Evolutionary conservation across 1,284 basidiomycete species (phyloP).

Genomic region (Bjerkandera adusta): DNA sequence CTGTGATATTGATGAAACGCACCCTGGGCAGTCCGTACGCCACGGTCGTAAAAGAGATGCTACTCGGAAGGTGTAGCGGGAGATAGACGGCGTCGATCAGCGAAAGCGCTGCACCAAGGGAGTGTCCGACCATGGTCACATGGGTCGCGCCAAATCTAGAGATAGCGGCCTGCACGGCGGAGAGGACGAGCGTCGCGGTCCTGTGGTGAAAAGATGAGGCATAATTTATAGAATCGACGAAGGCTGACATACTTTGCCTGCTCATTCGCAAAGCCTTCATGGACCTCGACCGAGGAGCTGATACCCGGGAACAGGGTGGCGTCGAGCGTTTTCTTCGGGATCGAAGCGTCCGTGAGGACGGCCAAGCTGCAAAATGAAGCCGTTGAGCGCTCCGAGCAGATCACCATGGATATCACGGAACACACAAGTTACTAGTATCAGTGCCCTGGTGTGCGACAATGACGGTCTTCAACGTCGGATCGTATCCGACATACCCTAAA

Average conservation of each 20-base stretch:
- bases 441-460: slow-evolving; percentile 57
- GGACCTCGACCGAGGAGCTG: slow-evolving; percentile 43
- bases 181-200: slow-evolving; percentile 33
- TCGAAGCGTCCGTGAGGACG: slow-evolving; percentile 32
- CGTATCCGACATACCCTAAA: slow-evolving; percentile 47
- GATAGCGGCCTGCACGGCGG: slow-evolving; percentile 35
- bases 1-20: no score
- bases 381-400: slow-evolving; percentile 5
- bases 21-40: slow-evolving; percentile 55
- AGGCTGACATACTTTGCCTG: slow-evolving; percentile 44
- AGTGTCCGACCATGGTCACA: slow-evolving; percentile 38
- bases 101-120: slow-evolving; percentile 45
- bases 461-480: slow-evolving; percentile 39
- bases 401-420: neutral
- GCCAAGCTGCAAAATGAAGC: slow-evolving; percentile 22
- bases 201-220: slow-evolving; percentile 16
- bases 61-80: slow-evolving; percentile 41
- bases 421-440: slow-evolving; percentile 43
- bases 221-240: neutral
- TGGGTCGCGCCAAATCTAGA: slow-evolving; percentile 25
- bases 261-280: slow-evolving; percentile 52
- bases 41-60: slow-evolving; percentile 37
- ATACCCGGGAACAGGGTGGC: slow-evolving; percentile 55
- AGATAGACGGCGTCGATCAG: slow-evolving; percentile 48
- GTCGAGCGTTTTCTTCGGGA: slow-evolving; percentile 27